Conservation (phyloP, 306 rosid genomes). For the Medicago arabica region DNA sequence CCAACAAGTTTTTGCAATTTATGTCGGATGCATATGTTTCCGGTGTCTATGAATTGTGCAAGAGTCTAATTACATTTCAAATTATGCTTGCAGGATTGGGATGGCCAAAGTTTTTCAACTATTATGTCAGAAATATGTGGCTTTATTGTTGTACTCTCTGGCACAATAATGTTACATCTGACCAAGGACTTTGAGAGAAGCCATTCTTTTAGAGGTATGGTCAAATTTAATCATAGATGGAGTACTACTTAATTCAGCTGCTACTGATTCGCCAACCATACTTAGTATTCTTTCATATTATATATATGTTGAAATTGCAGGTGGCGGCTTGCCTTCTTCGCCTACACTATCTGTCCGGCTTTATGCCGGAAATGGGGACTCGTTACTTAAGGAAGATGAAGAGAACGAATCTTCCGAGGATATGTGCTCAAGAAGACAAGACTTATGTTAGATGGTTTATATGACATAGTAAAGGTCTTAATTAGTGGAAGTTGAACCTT, state of each 20-base stretch:
- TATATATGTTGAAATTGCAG: conserved; percentile 52
- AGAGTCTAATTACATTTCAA: conserved; percentile 26
- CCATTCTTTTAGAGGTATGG: conserved; percentile 73
- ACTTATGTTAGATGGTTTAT: conserved; percentile 55
- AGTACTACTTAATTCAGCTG: background rate
- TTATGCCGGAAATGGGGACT: conserved; percentile 65
- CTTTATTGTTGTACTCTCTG: conserved; percentile 77
- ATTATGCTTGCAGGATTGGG: conserved; percentile 74
- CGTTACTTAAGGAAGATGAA: conserved; percentile 56
- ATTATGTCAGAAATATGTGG: conserved; percentile 87
- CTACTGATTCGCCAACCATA: conserved; percentile 9
- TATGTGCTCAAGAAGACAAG: conserved; percentile 59
- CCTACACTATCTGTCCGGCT: conserved; percentile 70
- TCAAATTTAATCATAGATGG: conserved; percentile 23
- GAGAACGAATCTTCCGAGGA: conserved; percentile 54
- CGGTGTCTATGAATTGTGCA: conserved; percentile 15
- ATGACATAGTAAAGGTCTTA: conserved; percentile 22
- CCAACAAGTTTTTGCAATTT: conserved; percentile 15
- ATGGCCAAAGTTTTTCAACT: conserved; percentile 66
- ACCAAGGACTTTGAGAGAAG: conserved; percentile 78
- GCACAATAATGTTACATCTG: conserved; percentile 71
- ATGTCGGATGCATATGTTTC: conserved; percentile 18
- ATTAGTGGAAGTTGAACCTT: conserved; percentile 20
- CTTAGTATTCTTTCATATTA: conserved; percentile 21
- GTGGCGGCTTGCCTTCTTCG: conserved; percentile 52